Base-by-base conservation (phyloP, 2,329 filamentous ascomycete genomes). In the Shiraia bambusicola region DNA sequence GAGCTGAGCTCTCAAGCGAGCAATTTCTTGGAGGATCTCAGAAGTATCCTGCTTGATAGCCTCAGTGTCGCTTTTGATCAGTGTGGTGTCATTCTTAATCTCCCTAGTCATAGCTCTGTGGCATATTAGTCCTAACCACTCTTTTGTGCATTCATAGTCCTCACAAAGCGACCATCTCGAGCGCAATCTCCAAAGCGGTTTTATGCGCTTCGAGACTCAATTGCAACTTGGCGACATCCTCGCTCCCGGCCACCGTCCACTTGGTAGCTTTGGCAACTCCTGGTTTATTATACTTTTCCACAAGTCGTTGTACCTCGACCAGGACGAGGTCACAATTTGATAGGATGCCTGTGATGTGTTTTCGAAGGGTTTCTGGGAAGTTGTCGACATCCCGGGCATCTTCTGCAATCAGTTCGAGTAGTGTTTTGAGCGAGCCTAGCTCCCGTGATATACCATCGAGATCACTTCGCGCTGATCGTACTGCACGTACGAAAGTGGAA, bases 11-110 rank as follows among this genome's bases (percentile, higher is more conserved):
- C 44, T 27, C 3, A 51, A 25, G 2, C 37, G 44, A 27, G 36
- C 45, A 35, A 51, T 45, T 26, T 48, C 30, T 16, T 37, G 34
- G 14, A 48, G 37, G 7, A 51, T 51, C 31, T 45, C 25, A 6
- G 42, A 13, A 6, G 46, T 49, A 28, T 52, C 49, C 5, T 47
- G 28, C 16, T 47, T 49, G 37, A 52, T 46, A 8, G 38, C 40
- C 19, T 33, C 42, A n/a, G 40, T 39, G n/a, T 49, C 36, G 14
- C 29, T 17, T 3, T 11, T 16, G 6, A 45, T 41, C n/a, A 36
- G 24, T n/a, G 16, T n/a, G 1, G 49, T 49, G 17, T 46, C 46
- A 3, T 35, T 40, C 26, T 44, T 49, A 32, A 49, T 46, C 6
- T 49, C 45, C 24, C 28, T 34, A 12, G 28, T 19, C 6, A 45